A percentile compares a stretch with the other conserved stretches of the same genome.
phyloP scores from a whole-genome alignment of 2,329 filamentous ascomycete species.

The Hirsutella thompsonii region DNA sequence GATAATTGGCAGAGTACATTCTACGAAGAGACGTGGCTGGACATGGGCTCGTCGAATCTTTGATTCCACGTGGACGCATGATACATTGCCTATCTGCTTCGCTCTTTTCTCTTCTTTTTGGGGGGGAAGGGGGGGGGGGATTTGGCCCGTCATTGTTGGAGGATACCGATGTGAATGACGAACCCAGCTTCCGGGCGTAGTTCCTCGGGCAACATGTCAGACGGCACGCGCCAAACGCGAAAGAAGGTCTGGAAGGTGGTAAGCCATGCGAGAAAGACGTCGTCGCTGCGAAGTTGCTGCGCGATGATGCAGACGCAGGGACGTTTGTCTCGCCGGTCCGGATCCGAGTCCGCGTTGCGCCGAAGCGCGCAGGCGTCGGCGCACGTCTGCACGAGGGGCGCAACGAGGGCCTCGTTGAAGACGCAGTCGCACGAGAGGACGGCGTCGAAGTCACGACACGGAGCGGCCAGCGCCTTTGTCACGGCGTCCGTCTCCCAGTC shows the following conservation, averaged over 20 bases:
- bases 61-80: neutral
- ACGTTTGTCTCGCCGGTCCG: conserved; percentile 1
- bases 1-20: neutral
- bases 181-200: conserved; percentile 60
- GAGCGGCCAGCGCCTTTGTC: conserved; percentile 24
- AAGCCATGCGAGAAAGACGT: conserved; percentile 78
- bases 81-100: no score
- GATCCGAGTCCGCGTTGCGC: neutral
- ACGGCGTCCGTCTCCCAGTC: conserved; percentile 72
- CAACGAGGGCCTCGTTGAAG: conserved; percentile 80
- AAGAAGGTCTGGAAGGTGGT: conserved; percentile 54
- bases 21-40: neutral
- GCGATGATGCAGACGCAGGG: conserved; percentile 69
- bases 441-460: conserved; percentile 45
- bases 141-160: conserved; percentile 24
- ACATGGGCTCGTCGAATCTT: neutral
- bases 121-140: no score
- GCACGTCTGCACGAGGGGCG: conserved; percentile 72
- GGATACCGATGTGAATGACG: conserved; percentile 65
- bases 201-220: conserved; percentile 43
- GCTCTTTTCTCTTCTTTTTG: no score
- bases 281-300: conserved; percentile 75
- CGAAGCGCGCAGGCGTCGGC: conserved; percentile 58
- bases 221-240: conserved; percentile 62
- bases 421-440: conserved; percentile 87